Conservation (phyloP, 345 rosid species). For the Capsella bursapastoris region DNA sequence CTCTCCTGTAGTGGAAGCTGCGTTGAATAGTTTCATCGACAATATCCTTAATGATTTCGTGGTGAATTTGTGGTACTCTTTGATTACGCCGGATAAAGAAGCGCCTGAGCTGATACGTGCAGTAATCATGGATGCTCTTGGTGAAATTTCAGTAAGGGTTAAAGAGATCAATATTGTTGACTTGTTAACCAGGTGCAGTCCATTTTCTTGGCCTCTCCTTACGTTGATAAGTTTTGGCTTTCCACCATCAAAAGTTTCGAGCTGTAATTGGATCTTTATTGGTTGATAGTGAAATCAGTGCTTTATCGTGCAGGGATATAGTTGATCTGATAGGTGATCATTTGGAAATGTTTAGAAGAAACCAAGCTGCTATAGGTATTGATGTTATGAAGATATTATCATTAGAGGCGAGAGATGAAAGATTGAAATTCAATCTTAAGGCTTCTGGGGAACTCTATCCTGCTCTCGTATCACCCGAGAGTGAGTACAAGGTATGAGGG, state of each 20-base stretch:
- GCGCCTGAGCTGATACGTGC: conserved; percentile 82
- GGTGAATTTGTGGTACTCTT: conserved; percentile 85
- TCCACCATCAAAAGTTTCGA: neutral
- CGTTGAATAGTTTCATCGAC: conserved; percentile 71
- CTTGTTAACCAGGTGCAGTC: conserved; percentile 70
- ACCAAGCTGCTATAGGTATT: conserved; percentile 82
- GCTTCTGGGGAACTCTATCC: conserved; percentile 94
- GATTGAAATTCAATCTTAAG: conserved; percentile 87
- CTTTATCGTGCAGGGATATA: conserved; percentile 77
- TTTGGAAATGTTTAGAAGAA: conserved; percentile 89
- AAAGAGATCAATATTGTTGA: conserved; percentile 88
- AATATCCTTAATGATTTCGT: conserved; percentile 88
- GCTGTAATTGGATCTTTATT: conserved; percentile 9
- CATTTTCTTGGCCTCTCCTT: neutral
- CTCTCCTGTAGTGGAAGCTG: conserved; percentile 84
- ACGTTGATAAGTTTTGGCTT: neutral
- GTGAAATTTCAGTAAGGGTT: conserved; percentile 83
- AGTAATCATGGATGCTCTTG: conserved; percentile 87
- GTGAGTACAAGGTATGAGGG: conserved; percentile 98
- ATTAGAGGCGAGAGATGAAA: conserved; percentile 91
- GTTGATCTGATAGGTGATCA: conserved; percentile 91
- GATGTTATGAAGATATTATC: conserved; percentile 92
- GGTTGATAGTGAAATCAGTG: conserved; percentile 22
- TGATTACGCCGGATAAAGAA: conserved; percentile 88
- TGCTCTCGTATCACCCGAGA: conserved; percentile 81